These are phyloP conservation scores for Quercus dentata DNA, from an alignment of 306 rosid species.

Conservation along the genomic window DNA sequence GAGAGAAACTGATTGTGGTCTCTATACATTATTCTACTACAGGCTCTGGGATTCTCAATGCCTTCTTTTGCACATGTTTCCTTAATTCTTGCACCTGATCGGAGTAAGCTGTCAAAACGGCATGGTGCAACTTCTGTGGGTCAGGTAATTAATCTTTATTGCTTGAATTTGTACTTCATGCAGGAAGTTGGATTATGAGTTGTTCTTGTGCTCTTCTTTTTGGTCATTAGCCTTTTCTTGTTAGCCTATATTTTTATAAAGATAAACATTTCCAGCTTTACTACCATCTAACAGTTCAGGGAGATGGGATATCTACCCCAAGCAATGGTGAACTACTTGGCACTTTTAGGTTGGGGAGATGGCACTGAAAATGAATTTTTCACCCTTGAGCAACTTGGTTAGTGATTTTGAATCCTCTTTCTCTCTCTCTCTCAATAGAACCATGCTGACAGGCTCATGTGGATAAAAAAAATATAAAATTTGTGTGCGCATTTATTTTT, in stretches of 20 bases:
- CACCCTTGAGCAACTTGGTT: conserved; percentile 79
- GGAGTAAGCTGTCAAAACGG: conserved; percentile 93
- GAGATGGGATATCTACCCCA: conserved; percentile 97
- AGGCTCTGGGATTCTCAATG: conserved; percentile 83
- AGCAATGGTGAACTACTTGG: conserved; percentile 93
- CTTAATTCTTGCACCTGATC: conserved; percentile 93
- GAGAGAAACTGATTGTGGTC: conserved; percentile 20
- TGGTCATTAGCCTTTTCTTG: background rate
- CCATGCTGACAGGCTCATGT: background rate
- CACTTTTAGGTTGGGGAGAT: conserved; percentile 98
- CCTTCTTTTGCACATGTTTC: conserved; percentile 87
- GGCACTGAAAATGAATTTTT: conserved; percentile 95
- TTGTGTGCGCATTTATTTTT: background rate
- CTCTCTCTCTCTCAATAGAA: background rate
- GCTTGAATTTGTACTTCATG: background rate
- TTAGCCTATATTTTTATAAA: background rate
- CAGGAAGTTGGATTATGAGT: background rate
- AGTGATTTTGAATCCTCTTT: conserved; percentile 22
- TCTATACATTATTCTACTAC: conserved; percentile 23
- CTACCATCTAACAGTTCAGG: conserved; percentile 56
- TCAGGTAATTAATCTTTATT: conserved; percentile 47
- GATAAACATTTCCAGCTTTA: conserved; percentile 16
- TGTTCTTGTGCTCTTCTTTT: background rate
- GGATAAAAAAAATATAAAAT: background rate
- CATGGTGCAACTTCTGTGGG: conserved; percentile 99